These are phyloP conservation scores for Filosporella fistucella DNA, from an alignment of 495 filamentous ascomycete genomes.

Conservation along the genomic window DNA sequence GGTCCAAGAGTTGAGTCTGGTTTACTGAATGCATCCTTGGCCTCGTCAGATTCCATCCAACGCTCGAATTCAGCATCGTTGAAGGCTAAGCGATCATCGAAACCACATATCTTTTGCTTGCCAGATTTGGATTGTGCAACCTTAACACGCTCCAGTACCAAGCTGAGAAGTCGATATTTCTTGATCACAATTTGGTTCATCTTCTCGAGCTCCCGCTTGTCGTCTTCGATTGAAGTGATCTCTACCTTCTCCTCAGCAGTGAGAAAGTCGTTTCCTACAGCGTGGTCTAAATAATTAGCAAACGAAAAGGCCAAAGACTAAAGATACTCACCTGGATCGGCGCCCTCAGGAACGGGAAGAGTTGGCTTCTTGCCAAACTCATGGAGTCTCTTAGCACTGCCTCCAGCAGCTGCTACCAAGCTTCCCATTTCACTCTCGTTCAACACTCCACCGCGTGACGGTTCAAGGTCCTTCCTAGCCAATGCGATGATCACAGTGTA, in stretches of 20 bases:
- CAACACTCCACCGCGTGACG: constrained; percentile 17
- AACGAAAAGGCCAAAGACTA: neutral
- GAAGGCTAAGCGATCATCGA: constrained; percentile 56
- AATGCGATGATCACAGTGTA: constrained; percentile 48
- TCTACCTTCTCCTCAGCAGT: constrained; percentile 13
- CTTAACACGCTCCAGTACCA: constrained; percentile 10
- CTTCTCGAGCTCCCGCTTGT: neutral
- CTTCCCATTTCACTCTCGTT: constrained; percentile 48
- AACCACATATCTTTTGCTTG: too few relatives aligned
- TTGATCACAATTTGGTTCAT: neutral
- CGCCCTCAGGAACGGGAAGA: constrained; percentile 6
- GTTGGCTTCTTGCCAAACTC: constrained; percentile 43
- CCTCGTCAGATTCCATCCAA: constrained; percentile 28
- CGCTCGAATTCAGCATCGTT: constrained; percentile 52
- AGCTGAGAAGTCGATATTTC: constrained; percentile 5
- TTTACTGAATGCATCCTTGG: constrained; percentile 21
- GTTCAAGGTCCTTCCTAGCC: constrained; percentile 9
- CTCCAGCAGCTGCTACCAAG: constrained; percentile 40
- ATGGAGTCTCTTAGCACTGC: constrained; percentile 46
- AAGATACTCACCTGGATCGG: constrained; percentile 12
- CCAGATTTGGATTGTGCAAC: constrained; percentile 40
- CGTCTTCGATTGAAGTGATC: constrained; percentile 6
- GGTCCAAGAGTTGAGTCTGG: constrained; percentile 19
- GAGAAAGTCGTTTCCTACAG: constrained; percentile 14
- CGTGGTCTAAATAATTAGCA: constrained; percentile 7